These are phyloP conservation scores for Mollisia scopiformis DNA, from an alignment of 2,329 filamentous ascomycete species.

Conservation along the genomic window DNA sequence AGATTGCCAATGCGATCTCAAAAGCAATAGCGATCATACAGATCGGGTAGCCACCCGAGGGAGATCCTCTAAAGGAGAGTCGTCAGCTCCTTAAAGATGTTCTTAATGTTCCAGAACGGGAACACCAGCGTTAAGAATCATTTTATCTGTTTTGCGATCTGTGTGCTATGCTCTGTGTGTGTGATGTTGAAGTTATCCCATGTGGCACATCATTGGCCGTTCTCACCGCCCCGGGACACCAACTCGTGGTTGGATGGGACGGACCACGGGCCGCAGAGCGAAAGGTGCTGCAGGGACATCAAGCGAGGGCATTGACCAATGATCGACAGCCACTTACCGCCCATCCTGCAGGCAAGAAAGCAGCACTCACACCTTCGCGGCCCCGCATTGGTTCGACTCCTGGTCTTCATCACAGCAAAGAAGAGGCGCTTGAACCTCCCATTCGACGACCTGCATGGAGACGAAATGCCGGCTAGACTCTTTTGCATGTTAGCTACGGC, in stretches of 20 bases:
- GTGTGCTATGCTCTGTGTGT: no score
- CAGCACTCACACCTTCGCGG: not conserved
- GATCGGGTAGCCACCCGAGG: not conserved
- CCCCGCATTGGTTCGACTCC: conserved; percentile 21
- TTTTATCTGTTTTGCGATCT: not conserved
- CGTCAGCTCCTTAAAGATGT: not conserved
- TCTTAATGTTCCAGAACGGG: not conserved
- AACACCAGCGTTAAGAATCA: not conserved
- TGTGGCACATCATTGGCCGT: not conserved
- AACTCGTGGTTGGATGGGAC: not conserved
- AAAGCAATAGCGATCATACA: not conserved
- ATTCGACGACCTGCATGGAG: conserved; percentile 15
- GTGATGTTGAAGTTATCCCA: not conserved
- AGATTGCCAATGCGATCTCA: not conserved
- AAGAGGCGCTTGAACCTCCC: conserved; percentile 7
- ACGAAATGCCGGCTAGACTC: conserved; percentile 4
- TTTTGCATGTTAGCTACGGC: not conserved
- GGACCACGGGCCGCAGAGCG: not conserved
- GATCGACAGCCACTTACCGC: conserved; percentile 30
- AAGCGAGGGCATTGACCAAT: conserved; percentile 26
- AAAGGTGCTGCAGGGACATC: not conserved
- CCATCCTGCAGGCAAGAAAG: conserved; percentile 25
- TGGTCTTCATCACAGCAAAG: conserved; percentile 15
- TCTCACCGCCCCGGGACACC: not conserved
- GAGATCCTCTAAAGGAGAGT: not conserved